Base-by-base conservation (phyloP, 2,329 filamentous ascomycete genomes). In the Mycosphaerella sp. region DNA sequence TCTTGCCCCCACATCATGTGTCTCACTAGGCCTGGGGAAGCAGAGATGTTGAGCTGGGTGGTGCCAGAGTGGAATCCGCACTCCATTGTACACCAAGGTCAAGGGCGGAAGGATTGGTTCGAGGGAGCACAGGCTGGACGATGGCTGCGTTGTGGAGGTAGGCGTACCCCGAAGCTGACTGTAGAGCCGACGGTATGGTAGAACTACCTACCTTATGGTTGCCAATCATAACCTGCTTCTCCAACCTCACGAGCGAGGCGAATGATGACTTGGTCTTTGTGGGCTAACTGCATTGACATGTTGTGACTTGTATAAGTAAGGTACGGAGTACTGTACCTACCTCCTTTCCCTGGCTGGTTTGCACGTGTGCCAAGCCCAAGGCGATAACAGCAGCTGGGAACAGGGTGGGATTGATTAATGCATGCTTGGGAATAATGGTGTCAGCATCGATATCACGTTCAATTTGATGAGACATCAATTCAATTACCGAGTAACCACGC, bases 41-140 rank as follows among this genome's bases (percentile, higher is more conserved):
- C 54, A 59, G 34, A 60, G 59, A 9, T 54, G 55, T 6, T 39
- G 41, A 6, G 51, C 54, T 7, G 51, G 51, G 16, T 49, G 41
- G 28, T 57, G n/a, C 53, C 53, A 4, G 51, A 57, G 48, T 56
- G 58, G 13, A 61, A 59, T 1, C 49, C 53, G 21, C 21, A 21
- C 21, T 21, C 6, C 21, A 6, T 4, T 21, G 6, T 21, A 21
- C 21, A 21, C 21, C 21, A 21, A 21, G 21, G 21, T 21, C 21
- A 1, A 21, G 21, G 21, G 21, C 21, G 4, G 21, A 21, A 21
- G 21, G 21, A 21, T 32, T 59, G 57, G 16, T 61, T 27, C 59
- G 45, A 2, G 57, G 57, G 3, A 61, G 52, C 7, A 59, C 57
- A 48, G 59, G 59, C 49, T 61, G 59, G 40, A 59, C 59, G 14